Evolutionary conservation across 2,329 filamentous ascomycete species (phyloP).

Genomic region (Clarireedia sp.): DNA sequence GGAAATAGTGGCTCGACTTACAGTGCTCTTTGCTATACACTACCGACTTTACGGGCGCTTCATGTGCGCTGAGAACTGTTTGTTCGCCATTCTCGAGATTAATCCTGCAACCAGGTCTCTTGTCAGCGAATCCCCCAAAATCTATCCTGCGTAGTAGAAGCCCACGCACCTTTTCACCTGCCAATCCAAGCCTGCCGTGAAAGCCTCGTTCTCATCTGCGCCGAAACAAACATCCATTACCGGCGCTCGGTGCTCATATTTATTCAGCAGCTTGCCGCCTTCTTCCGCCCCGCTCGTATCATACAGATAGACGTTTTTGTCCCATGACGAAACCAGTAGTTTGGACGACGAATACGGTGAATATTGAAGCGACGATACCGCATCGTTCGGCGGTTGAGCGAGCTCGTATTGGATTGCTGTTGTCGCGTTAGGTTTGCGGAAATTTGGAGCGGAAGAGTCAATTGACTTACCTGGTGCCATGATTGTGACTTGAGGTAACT

Average conservation of each 20-base stretch:
- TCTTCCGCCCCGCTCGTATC: slow-evolving; percentile 50
- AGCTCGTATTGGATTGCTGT: slow-evolving; percentile 73
- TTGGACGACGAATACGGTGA: slow-evolving; percentile 66
- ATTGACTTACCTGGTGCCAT: slow-evolving; percentile 30
- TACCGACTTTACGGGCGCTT: slow-evolving; percentile 71
- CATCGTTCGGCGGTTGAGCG: slow-evolving; percentile 73
- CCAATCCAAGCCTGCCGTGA: slow-evolving; percentile 79
- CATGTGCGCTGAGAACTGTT: slow-evolving; percentile 69
- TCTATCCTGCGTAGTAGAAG: not conserved
- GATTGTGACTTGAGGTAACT: not conserved
- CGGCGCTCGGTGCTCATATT: slow-evolving; percentile 74
- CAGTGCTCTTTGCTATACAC: slow-evolving; percentile 71
- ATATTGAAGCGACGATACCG: slow-evolving; percentile 80
- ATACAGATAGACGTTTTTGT: slow-evolving; percentile 85
- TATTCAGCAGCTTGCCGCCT: slow-evolving; percentile 54
- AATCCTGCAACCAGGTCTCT: slow-evolving; percentile 40
- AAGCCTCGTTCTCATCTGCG: slow-evolving; percentile 72
- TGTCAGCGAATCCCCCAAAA: not conserved
- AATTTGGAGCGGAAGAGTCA: slow-evolving; percentile 1
- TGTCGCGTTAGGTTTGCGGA: not conserved
- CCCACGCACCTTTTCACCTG: slow-evolving; percentile 61
- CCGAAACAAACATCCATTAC: slow-evolving; percentile 92
- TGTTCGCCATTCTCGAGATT: slow-evolving; percentile 66
- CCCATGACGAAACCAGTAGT: slow-evolving; percentile 91
- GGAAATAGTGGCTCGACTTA: slow-evolving; percentile 29